Base-by-base conservation (phyloP, 495 filamentous ascomycete species). In the Neurospora terricola region DNA sequence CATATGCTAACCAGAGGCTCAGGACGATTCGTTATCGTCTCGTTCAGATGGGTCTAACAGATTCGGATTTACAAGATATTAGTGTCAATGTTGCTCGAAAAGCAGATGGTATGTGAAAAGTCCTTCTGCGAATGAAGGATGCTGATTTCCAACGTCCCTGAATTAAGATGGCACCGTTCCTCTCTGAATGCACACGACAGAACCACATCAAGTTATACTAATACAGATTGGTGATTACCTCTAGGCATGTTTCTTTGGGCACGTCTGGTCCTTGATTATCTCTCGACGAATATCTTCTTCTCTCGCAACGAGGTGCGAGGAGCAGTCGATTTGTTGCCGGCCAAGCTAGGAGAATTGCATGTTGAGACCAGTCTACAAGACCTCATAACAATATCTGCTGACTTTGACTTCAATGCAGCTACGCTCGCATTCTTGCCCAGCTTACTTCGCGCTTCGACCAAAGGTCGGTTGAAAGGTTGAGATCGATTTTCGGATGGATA, bases 161-260 rank as follows among this genome's bases (percentile, higher is more conserved):
- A 42, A 0, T 8, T 7, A 18, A 2, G 40, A 42, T 6, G 0
- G 40, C 2, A 2, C 16, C 0, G 3, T 16, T 42, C 16, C 16
- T 42, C 6, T 3, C 1, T 42, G 2, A 0, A 42, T 42, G 5
- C 16, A 48, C 9, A n/a, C 18, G 14, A 42, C n/a, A n/a, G 3
- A 1, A n/a, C 2, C 18, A 4, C 7, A 72, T 42, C 11, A n/a
- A 39, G 2, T 34, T 39, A 48, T 30, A 76, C 76, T 76, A 1
- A 77, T 76, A 12, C 3, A 39, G 36, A 72, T 11, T 73, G 34
- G 1, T 68, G 39, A 7, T 34, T 34, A 34, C 30, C 30, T 34
- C 30, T 7, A 81, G 80, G 80, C 2, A 82, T 82, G 79, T 82
- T 81, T 72, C 72, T 82, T 2, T 82, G 73, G 70, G 80, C 80